Base-by-base conservation (phyloP, 805 yeast genomes). In the Cyberlindnera americana region DNA sequence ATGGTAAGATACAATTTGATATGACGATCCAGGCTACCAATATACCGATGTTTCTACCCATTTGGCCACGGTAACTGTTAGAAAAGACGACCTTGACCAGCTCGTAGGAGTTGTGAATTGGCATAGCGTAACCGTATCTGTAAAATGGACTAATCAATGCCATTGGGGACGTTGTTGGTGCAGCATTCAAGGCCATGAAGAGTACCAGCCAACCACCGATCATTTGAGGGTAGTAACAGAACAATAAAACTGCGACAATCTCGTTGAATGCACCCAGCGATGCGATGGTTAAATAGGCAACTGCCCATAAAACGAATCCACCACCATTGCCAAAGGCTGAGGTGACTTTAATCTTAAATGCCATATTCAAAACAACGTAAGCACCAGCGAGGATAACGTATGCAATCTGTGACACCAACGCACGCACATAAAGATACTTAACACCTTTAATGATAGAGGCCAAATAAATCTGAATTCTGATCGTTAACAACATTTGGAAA, bases 221-320 rank as follows among this genome's bases (percentile, higher is more conserved):
- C 36, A 73, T 42, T 18, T 87, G 88, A 1, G 91, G 89, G 39
- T 66, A 68, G 14, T 65, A 44, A 10, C 77, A 58, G 35, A 80
- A 61, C 12, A 73, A 59, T 5, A 82, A 17, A 53, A 77, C 56
- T 1, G 78, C 76, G 43, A 72, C 61, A 43, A 78, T 73, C 59
- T 85, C 91, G 52, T 80, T 81, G 23, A 81, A 75, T 15, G 81
- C 73, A 33, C 93, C 95, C 15, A 83, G 77, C 1, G 88, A 82
- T 43, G 77, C 61, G 83, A 85, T 81, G 11, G 85, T 73, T 37
- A 84, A 48, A 57, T 64, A 85, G 7, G 77, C 67, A 31, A 77
- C 52, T 75, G 78, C 74, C 91, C 91, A 84, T 41, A 73, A 70
- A 1, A 84, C 81, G 27, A 85, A 66, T 52, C 83, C 83, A 0